Percentiles rank a stretch among this genome's conserved stretches.
These are phyloP conservation scores for Rhizopus sp. DNA, from an alignment of 371 early-diverging fungal genomes.

Conservation along the genomic window DNA sequence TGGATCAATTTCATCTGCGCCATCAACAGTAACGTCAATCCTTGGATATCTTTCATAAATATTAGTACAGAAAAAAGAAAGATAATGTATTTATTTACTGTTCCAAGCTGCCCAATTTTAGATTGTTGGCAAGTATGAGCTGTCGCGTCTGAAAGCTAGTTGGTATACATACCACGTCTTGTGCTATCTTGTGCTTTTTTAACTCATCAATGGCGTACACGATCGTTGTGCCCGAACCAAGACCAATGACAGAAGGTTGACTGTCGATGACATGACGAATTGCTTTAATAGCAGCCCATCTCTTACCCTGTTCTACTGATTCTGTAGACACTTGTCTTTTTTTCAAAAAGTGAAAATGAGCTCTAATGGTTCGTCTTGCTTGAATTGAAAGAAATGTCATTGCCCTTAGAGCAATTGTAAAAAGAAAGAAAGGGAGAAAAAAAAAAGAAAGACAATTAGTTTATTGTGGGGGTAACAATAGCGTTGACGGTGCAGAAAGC, in stretches of 20 bases:
- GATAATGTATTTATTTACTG: conserved; percentile 45
- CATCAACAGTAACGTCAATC: conserved; percentile 93
- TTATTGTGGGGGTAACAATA: neutral
- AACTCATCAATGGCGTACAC: conserved; percentile 82
- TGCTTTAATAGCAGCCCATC: conserved; percentile 57
- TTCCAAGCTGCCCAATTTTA: conserved; percentile 66
- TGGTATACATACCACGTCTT: conserved; percentile 77
- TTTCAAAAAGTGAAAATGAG: neutral
- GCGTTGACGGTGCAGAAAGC: too few species aligned
- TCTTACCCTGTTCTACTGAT: conserved; percentile 68
- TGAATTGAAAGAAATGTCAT: neutral
- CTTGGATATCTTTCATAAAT: conserved; percentile 42
- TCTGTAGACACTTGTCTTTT: neutral
- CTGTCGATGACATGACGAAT: conserved; percentile 78
- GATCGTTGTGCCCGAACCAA: conserved; percentile 91
- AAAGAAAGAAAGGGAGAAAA: neutral
- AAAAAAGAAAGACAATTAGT: conserved; percentile 4
- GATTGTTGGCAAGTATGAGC: conserved; percentile 73
- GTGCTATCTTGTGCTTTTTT: conserved; percentile 61
- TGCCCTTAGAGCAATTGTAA: too few species aligned
- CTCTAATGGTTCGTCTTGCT: neutral
- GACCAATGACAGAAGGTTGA: conserved; percentile 78
- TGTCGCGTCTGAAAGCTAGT: conserved; percentile 89
- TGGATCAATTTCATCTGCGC: conserved; percentile 90
- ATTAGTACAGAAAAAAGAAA: neutral